Evolutionary conservation across 1,284 basidiomycete species (phyloP), one percentile per base, ranked within the genome.

Genomic region (Ganoderma leucocontextum): DNA sequence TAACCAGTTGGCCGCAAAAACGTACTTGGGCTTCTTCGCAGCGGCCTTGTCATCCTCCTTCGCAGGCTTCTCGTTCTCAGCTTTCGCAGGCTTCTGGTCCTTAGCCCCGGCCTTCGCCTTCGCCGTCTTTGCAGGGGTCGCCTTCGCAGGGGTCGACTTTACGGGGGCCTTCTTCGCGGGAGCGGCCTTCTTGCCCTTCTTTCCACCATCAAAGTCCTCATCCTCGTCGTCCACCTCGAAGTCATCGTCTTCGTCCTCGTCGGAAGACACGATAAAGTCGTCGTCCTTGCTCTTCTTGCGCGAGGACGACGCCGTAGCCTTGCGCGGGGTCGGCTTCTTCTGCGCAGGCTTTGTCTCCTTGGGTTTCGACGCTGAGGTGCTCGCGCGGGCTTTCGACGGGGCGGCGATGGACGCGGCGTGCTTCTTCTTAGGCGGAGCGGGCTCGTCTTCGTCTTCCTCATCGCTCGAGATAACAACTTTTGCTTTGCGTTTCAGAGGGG

Each of bases 391-490:
- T 68, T 78, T 81, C 1, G 81, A 72, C 1, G 80, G 66, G 1
- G 73, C 68, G 2, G 71, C 58, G 4, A 80, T 69, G 2, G 79
- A 78, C 1, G 65, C 60, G 13, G 70, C 71, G 9, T 75, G 62
- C 71, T 85, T 86, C 78, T 87, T 86, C 77, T 80, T 83, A 0
- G 83, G 81, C 6, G 83, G 82, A 2, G 73, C 63, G 7, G 41
- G 60, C 47, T 72, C 66, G 5, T 52, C 47, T 2, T 74, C 74
- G 22, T 80, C 77, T 2, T 80, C 80, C 10, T 80, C 78, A 55
- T 81, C 80, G 70, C 79, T 80, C 0, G 77, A 79, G 1, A 79
- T 66, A 0, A 81, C 52, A 0, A 76, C 67, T 2, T 69, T 71
- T 2, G 73, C 67, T 49, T 81, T 82, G 53, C 80, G 78, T 65